Evolutionary conservation across 148 eudicot genomes (phyloP).

Genomic region (Hydrangea macrophylla): DNA sequence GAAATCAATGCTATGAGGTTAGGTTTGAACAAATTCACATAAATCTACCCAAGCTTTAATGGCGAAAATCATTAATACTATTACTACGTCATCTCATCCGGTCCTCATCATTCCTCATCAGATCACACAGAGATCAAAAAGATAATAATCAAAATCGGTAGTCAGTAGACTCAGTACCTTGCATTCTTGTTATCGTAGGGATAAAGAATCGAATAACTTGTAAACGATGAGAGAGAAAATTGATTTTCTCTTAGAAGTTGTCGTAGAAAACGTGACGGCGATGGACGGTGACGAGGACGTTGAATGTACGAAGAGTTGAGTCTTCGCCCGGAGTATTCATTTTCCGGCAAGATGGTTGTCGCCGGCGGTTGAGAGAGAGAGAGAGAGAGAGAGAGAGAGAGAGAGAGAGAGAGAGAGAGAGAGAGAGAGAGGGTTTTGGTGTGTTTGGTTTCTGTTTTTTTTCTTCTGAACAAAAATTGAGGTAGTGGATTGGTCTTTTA

Average conservation of each 20-base stretch:
- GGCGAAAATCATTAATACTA: conserved; percentile 9
- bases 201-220: conserved; percentile 22
- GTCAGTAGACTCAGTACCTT: conserved; percentile 17
- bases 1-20: conserved; percentile 4
- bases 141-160: too few relatives aligned
- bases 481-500: conserved; percentile 2
- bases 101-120: conserved; percentile 1
- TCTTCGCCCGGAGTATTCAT: conserved; percentile 38
- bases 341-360: conserved; percentile 25
- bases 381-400: background rate
- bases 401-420: too few relatives aligned
- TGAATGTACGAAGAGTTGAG: conserved; percentile 10
- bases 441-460: too few relatives aligned
- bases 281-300: conserved; percentile 28
- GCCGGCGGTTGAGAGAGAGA: conserved; percentile 19
- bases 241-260: conserved; percentile 11
- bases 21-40: conserved; percentile 2
- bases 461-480: conserved; percentile 1
- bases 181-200: background rate
- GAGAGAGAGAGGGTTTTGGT: background rate
- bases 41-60: background rate
- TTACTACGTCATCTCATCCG: conserved; percentile 14
- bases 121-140: conserved; percentile 5
- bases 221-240: conserved; percentile 2
- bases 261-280: conserved; percentile 47